Evolutionary conservation across 2,329 filamentous ascomycete genomes (phyloP), one percentile per base, ranked within the genome.

Genomic region (Pseudocercospora musae): DNA sequence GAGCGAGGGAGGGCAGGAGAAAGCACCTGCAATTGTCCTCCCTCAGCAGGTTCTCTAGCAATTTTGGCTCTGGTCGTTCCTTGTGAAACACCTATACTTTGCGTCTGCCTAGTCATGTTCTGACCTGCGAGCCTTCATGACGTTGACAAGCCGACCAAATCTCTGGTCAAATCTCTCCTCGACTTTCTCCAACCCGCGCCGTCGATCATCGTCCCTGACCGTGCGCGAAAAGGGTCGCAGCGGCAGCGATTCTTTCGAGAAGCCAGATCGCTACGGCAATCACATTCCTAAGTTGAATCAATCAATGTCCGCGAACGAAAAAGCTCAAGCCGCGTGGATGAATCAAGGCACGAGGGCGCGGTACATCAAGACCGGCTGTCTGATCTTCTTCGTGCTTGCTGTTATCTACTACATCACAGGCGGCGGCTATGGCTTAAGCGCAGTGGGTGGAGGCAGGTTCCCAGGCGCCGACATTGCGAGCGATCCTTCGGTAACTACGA

Each of bases 401-500:
- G 74, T 87, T n/a, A 73, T 84, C 50, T 84, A 86, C 70, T 80
- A 84, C 68, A 78, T 87, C 71, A 59, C 63, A 56, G 44, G 59
- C 8, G 62, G 40, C 31, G 56, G 62, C 23, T 54, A 62, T 25
- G 67, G 68, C 10, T 48, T 59, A 20, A 23, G 52, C 52, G 11
- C 27, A 21, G 29, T 20, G 27, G 31, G 27, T 11, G 27, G 18
- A 20, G 70, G 67, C 59, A 70, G 67, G 50, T 73, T 68, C 63
- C 73, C 62, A 52, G 69, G 72, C 53, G 79, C 78, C 62, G 78
- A 80, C 70, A 76, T 78, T 11, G 77, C 80, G 31, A 76, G 76
- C 6, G 77, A 91, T 71, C 81, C 84, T 25, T 85, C 87, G 8
- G 84, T 87, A 72, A 85, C 85, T 69, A 88, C 90, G 67, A 82